These are phyloP conservation scores for Tuber brumale DNA, from an alignment of 495 filamentous ascomycete genomes.

Conservation along the genomic window DNA sequence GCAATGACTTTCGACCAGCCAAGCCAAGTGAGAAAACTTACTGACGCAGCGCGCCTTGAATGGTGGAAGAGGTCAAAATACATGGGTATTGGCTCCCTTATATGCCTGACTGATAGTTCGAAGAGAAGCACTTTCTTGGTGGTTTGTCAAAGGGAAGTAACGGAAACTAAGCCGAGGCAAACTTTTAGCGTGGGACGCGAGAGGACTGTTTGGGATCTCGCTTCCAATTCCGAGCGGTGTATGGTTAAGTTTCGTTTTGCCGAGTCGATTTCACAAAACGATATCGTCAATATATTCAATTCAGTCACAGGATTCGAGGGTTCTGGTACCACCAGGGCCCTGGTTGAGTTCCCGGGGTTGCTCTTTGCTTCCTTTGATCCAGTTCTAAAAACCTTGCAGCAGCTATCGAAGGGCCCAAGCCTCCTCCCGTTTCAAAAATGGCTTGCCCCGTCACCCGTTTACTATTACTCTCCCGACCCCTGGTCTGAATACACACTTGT, in stretches of 20 bases:
- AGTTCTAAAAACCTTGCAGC: slow-evolving; percentile 59
- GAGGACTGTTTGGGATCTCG: slow-evolving; percentile 27
- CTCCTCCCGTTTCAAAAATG: slow-evolving; percentile 59
- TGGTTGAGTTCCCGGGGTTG: slow-evolving; percentile 67
- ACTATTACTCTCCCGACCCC: slow-evolving; percentile 10
- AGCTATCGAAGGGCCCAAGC: slow-evolving; percentile 48
- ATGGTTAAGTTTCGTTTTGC: slow-evolving; percentile 40
- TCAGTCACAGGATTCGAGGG: background rate
- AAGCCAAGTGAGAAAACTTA: slow-evolving; percentile 18
- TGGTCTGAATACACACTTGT: slow-evolving; percentile 43
- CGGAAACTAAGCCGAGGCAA: background rate
- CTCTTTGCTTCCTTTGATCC: slow-evolving; percentile 62
- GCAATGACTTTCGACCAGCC: slow-evolving; percentile 55
- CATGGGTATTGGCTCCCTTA: slow-evolving; percentile 52
- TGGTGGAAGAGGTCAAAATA: slow-evolving; percentile 59
- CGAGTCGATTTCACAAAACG: slow-evolving; percentile 15
- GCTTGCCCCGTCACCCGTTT: slow-evolving; percentile 46
- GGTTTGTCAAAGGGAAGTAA: slow-evolving; percentile 44
- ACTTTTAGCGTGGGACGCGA: background rate
- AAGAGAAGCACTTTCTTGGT: slow-evolving; percentile 52
- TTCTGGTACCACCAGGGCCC: slow-evolving; percentile 17
- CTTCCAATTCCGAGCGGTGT: slow-evolving; percentile 33
- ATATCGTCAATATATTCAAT: slow-evolving; percentile 23
- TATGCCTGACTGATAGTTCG: slow-evolving; percentile 53
- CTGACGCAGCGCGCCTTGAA: slow-evolving; percentile 45